Percentiles rank a stretch among this genome's conserved stretches.
These are phyloP conservation scores for Fusarium goolgardi DNA, from an alignment of 2,329 filamentous ascomycete species.

Conservation along the genomic window DNA sequence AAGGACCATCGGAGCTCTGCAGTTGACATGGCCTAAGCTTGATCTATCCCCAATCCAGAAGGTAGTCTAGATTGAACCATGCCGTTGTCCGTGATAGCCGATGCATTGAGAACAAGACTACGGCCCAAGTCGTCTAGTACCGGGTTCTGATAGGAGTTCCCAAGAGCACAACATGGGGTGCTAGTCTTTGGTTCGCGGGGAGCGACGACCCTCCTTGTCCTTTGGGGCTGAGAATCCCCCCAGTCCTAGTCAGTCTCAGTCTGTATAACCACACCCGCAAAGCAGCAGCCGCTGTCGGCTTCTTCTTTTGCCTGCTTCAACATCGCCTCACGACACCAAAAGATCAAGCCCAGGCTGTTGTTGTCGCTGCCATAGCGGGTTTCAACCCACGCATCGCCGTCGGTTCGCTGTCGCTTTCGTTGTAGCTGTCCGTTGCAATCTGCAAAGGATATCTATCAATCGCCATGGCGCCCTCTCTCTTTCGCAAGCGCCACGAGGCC, in stretches of 20 bases:
- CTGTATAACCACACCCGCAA: constrained; percentile 40
- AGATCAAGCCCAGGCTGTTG: constrained; percentile 24
- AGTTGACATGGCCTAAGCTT: constrained; percentile 21
- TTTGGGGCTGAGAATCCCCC: constrained; percentile 37
- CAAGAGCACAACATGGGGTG: constrained; percentile 8
- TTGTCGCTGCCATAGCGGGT: constrained; percentile 38
- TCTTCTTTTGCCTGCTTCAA: constrained; percentile 34
- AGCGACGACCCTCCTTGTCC: constrained; percentile 34
- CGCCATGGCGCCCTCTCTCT: constrained; percentile 53
- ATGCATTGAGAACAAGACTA: constrained; percentile 20
- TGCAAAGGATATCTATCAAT: constrained; percentile 22
- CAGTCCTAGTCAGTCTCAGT: constrained; percentile 14
- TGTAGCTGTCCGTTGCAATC: constrained; percentile 17
- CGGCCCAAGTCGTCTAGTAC: constrained; percentile 28
- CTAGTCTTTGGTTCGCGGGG: constrained; percentile 38
- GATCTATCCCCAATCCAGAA: constrained; percentile 33
- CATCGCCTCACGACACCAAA: constrained; percentile 31
- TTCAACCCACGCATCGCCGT: constrained; percentile 38
- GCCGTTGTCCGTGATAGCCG: constrained; percentile 37
- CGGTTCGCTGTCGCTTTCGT: constrained; percentile 33
- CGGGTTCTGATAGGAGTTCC: constrained; percentile 12
- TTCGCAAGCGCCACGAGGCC: constrained; percentile 60
- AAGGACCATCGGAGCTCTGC: constrained; percentile 26
- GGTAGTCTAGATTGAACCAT: constrained; percentile 24
- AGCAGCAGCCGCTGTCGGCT: constrained; percentile 39